Conservation (phyloP, 345 rosid species). For the Arabis hirsuta region DNA sequence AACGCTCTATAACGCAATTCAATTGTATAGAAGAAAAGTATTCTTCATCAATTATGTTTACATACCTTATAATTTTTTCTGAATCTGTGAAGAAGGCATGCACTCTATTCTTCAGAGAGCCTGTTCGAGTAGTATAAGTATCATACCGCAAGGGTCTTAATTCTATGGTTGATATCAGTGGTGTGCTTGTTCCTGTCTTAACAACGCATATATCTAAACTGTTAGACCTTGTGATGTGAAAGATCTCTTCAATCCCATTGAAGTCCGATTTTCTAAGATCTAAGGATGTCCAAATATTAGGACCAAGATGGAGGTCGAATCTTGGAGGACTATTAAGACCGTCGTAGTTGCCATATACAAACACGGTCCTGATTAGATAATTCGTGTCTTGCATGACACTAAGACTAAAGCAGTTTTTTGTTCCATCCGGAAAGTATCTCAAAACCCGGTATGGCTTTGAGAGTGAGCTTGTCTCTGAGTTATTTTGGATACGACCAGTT, state of each 20-base stretch:
- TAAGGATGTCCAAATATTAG: constrained; percentile 44
- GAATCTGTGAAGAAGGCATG: too few species aligned
- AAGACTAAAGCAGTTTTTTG: constrained; percentile 45
- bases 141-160: constrained; percentile 16
- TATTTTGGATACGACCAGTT: background rate
- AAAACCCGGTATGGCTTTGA: background rate
- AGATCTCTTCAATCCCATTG: constrained; percentile 17
- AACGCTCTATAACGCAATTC: too few species aligned
- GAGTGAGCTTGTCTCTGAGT: background rate
- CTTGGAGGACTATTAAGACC: constrained; percentile 9
- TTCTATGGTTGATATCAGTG: constrained; percentile 25
- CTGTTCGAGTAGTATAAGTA: constrained; percentile 11
- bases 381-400: constrained; percentile 30
- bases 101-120: background rate
- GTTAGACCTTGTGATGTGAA: constrained; percentile 38
- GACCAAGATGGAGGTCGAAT: constrained; percentile 51
- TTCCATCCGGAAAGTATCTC: constrained; percentile 46
- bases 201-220: constrained; percentile 49
- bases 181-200: constrained; percentile 44
- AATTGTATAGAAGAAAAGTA: too few species aligned
- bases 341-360: constrained; percentile 53
- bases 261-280: background rate
- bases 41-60: too few species aligned
- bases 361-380: constrained; percentile 41
- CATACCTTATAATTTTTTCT: too few species aligned